Conservation (phyloP, 257 asterid species). For the Leptodermis oblonga region DNA sequence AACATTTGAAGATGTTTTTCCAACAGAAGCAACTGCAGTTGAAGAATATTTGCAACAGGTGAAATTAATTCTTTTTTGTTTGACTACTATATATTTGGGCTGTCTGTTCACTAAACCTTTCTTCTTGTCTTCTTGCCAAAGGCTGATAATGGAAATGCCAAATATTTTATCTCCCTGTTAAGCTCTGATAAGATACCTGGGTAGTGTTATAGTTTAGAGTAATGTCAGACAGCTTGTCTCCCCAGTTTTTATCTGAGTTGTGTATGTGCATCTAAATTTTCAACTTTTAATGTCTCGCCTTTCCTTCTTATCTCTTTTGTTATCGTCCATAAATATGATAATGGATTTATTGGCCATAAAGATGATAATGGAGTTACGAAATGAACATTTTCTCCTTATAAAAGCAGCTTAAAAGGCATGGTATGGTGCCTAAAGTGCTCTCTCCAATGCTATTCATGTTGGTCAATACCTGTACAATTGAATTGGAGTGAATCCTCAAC, state of each 20-base stretch:
- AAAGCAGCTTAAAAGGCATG: too few species aligned
- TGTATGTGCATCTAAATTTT: not conserved
- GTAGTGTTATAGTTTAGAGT: not conserved
- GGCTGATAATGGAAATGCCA: too few species aligned
- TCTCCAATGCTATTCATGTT: too few species aligned
- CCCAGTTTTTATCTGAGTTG: not conserved
- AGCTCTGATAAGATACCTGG: not conserved
- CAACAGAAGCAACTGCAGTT: slow-evolving; percentile 90
- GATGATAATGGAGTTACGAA: not conserved
- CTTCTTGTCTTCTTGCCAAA: not conserved
- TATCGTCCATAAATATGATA: too few species aligned
- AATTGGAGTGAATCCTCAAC: too few species aligned
- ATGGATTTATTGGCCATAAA: too few species aligned
- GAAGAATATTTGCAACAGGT: slow-evolving; percentile 99
- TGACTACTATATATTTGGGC: not conserved
- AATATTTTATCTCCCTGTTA: not conserved
- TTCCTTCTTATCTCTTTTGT: not conserved
- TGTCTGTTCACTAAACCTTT: not conserved
- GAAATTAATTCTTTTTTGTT: slow-evolving; percentile 19
- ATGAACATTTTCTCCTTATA: not conserved
- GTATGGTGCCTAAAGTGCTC: too few species aligned
- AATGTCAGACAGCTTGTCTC: not conserved
- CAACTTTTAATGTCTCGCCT: not conserved
- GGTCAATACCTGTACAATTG: too few species aligned
- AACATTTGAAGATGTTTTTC: slow-evolving; percentile 93